phyloP scores from a whole-genome alignment of 805 yeast species.

The Saccharomycopsis sp. region DNA sequence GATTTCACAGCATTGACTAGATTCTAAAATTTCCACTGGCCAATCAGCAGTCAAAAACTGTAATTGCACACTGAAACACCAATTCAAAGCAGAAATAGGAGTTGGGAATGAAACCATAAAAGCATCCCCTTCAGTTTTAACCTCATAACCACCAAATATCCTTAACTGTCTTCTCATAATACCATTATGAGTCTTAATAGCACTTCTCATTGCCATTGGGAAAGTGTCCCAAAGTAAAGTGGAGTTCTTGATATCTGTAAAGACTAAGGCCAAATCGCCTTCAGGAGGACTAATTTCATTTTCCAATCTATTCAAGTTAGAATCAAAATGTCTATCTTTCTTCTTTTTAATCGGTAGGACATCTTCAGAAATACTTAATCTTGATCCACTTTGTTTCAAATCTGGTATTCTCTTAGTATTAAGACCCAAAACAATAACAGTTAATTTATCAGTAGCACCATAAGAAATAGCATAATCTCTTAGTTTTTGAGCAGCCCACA shows the following conservation, averaged over 20 bases:
- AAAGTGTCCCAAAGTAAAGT: slow-evolving; percentile 88
- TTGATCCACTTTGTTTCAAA: slow-evolving; percentile 3
- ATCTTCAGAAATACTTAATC: slow-evolving; percentile 26
- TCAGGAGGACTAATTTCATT: slow-evolving; percentile 92
- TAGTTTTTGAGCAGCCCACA: slow-evolving; percentile 84
- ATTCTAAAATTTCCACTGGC: slow-evolving; percentile 86
- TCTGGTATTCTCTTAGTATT: slow-evolving; percentile 31
- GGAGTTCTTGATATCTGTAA: slow-evolving; percentile 94
- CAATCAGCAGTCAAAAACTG: slow-evolving; percentile 80
- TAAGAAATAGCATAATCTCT: slow-evolving; percentile 92
- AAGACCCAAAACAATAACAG: slow-evolving; percentile 70
- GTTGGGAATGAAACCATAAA: slow-evolving; percentile 96
- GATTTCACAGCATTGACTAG: slow-evolving; percentile 75
- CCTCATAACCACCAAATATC: slow-evolving; percentile 95
- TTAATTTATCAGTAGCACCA: slow-evolving; percentile 70
- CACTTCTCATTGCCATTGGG: slow-evolving; percentile 92
- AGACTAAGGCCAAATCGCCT: slow-evolving; percentile 90
- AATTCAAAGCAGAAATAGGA: slow-evolving; percentile 76
- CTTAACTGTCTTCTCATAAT: slow-evolving; percentile 90
- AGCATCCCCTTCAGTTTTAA: slow-evolving; percentile 98
- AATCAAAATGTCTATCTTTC: slow-evolving; percentile 50
- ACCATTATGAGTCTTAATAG: slow-evolving; percentile 87
- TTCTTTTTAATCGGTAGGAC: slow-evolving; percentile 33
- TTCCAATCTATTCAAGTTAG: slow-evolving; percentile 70
- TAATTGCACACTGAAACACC: slow-evolving; percentile 92